Percentiles rank a stretch among this genome's conserved stretches.
These are phyloP conservation scores for Sporothrix brasiliensis DNA, from an alignment of 2,329 filamentous ascomycete genomes.

Conservation along the genomic window DNA sequence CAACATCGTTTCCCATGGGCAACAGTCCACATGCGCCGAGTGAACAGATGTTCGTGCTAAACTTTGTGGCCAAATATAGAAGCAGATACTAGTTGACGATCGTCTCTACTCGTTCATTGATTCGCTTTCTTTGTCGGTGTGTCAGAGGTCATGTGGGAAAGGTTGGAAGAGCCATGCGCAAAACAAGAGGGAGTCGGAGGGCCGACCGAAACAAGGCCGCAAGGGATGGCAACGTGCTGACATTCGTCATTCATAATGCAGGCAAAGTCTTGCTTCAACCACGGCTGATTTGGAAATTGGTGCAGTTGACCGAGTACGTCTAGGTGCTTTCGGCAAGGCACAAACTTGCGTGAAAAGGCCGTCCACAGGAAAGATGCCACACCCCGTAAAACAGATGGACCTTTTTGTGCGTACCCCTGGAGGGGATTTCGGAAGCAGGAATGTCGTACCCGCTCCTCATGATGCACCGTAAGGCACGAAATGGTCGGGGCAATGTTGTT, in stretches of 20 bases:
- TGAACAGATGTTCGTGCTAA: not conserved
- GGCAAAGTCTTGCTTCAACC: not conserved
- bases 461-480: slow-evolving; percentile 3
- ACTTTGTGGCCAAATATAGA: slow-evolving; percentile 19
- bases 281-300: not conserved
- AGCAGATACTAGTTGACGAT: not conserved
- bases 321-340: slow-evolving; percentile 10
- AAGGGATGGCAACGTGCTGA: slow-evolving; percentile 24
- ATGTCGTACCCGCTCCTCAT: slow-evolving; percentile 11
- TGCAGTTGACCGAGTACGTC: not conserved
- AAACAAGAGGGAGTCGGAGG: not conserved
- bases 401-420: not conserved
- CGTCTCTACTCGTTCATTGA: not conserved
- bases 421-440: slow-evolving; percentile 13
- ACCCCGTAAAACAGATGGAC: not conserved
- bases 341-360: not conserved
- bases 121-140: not conserved
- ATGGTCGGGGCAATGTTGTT: slow-evolving; percentile 6
- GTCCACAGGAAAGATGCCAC: slow-evolving; percentile 2
- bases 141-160: slow-evolving; percentile 10
- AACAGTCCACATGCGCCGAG: not conserved
- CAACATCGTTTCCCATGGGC: not conserved
- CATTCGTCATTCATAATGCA: slow-evolving; percentile 16
- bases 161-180: not conserved
- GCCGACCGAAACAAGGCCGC: slow-evolving; percentile 21